Evolutionary conservation across 768 basidiomycete genomes (phyloP), one percentile per base, ranked within the genome.

Genomic region (Tricholoma hemisulphureum): DNA sequence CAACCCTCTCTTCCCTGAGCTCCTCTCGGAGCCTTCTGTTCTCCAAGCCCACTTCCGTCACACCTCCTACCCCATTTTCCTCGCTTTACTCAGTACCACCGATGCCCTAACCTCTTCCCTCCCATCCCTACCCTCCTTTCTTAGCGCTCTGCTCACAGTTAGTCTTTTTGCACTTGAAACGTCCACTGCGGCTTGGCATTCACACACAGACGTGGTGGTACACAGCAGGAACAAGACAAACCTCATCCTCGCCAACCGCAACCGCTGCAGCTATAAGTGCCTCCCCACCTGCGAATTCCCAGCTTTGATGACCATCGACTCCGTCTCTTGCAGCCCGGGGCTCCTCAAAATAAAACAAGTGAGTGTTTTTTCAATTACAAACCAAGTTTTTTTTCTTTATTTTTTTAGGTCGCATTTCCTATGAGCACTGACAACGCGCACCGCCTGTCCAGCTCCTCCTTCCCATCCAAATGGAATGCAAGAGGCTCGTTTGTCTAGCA

Each of bases 1-100:
- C 86, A 5, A 80, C 82, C 8, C 81, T 90, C 41, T 77, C 87
- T 81, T 98, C 24, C 69, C 80, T 24, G 81, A 84, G 31, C 80
- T 98, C n/a, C 73, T 86, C 18, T 71, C 83, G 1, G 88, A 94
- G 66, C 95, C 95, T 0, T 76, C 83, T 2, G 68, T 81, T 35
- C 87, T 98, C 53, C 84, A 90, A 51, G 89, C 79, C 97, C 60
- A 95, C 91, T 9, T 89, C 90, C 39, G 81, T 98, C 89, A 93
- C 59, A 87, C 92, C 4, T 94, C 94, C 21, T 95, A 97, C 71
- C 85, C 90, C 26, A 94, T 93, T 0, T 96, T 97, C 70, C 83
- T 96, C 61, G 88, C 90, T n/a, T 80, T 95, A 10, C 93, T 95
- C 69, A 72, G 81, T 48, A 89, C 90, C 16, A 91, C 92, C 3